These are phyloP conservation scores for Mycena citricolor DNA, from an alignment of 1,284 basidiomycete species.

Conservation along the genomic window DNA sequence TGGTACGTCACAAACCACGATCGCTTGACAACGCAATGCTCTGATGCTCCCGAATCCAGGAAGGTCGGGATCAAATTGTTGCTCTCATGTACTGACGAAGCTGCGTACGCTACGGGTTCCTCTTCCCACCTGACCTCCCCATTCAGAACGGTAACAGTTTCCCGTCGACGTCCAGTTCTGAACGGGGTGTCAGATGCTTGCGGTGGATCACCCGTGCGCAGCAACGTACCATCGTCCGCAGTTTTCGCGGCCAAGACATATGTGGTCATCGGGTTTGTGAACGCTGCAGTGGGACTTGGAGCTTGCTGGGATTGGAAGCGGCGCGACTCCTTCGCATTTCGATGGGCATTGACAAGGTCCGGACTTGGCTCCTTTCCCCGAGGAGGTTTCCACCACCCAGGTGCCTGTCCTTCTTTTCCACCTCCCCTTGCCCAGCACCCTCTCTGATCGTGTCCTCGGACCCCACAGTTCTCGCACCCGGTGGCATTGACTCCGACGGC, in stretches of 20 bases:
- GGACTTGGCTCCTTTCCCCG: slow-evolving; percentile 2
- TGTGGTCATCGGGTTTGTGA: background rate
- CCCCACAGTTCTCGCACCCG: background rate
- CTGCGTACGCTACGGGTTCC: no score
- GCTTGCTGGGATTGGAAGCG: no score
- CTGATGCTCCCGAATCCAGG: slow-evolving; percentile 7
- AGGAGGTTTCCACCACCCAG: slow-evolving; percentile 2
- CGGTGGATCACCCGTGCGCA: background rate
- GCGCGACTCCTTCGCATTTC: no score
- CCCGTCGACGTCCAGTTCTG: slow-evolving; percentile 7
- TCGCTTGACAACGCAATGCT: background rate
- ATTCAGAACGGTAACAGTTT: slow-evolving; percentile 15
- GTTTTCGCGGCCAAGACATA: background rate
- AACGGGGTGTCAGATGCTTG: background rate
- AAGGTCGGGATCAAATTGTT: no score
- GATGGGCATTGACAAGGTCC: background rate
- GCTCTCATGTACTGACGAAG: no score
- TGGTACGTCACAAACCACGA: slow-evolving; percentile 1
- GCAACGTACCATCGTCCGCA: slow-evolving; percentile 5
- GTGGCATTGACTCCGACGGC: no score
- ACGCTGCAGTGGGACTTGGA: background rate
- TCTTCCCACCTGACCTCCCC: slow-evolving; percentile 8
- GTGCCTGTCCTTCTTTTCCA: slow-evolving; percentile 8
- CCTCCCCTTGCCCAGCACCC: slow-evolving; percentile 4
- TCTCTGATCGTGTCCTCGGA: background rate